Evolutionary conservation across 164 flowering plant genomes (phyloP).

Genomic region (Aristolochia fimbriata): DNA sequence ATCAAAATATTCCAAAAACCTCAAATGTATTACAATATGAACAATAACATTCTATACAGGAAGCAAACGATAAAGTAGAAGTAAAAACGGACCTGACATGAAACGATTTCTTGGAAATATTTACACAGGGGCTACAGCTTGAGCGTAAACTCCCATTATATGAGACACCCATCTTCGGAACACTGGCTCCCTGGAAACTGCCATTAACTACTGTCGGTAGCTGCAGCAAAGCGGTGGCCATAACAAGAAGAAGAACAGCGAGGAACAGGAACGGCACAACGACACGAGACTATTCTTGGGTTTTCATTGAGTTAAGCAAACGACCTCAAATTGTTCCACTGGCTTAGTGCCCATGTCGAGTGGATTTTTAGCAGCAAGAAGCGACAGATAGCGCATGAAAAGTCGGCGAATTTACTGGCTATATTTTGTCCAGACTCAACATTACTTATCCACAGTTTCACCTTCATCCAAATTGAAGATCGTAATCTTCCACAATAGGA

Average conservation of each 20-base stretch:
- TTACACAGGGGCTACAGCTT: background rate
- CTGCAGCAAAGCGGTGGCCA: conserved; percentile 17
- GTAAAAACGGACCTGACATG: conserved; percentile 8
- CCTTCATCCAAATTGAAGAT: no score
- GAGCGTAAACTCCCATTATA: conserved; percentile 3
- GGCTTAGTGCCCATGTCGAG: no score
- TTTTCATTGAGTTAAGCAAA: no score
- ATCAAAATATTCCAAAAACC: background rate
- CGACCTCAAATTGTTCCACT: no score
- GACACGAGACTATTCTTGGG: no score
- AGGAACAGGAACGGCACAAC: background rate
- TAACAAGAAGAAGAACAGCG: background rate
- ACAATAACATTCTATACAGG: background rate
- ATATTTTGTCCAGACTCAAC: no score
- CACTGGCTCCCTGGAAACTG: conserved; percentile 4
- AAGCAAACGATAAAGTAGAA: background rate
- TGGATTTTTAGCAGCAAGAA: no score
- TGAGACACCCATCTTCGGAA: conserved; percentile 4
- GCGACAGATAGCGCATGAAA: no score
- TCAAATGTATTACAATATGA: background rate
- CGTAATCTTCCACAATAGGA: no score
- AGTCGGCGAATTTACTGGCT: no score
- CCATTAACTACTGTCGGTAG: conserved; percentile 19
- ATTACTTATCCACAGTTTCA: no score
- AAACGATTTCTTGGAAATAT: conserved; percentile 7